Percentiles rank a stretch among this genome's conserved stretches.
Conservation (phyloP, 1,139 yeast genomes). For the Saccharomycopsis hybrid region DNA sequence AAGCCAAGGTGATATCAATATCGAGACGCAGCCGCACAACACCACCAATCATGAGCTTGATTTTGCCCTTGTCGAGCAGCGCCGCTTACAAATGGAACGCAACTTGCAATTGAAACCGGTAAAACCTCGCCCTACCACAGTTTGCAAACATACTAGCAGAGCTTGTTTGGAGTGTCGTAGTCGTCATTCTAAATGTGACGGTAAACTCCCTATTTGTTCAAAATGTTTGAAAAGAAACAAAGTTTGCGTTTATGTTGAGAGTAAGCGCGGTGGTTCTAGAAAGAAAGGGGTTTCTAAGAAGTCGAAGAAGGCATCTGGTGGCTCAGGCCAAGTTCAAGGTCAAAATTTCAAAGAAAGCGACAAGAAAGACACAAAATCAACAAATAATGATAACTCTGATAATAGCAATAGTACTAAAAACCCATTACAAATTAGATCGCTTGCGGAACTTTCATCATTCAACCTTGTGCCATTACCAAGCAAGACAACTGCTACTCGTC, state of each 20-base stretch:
- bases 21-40: too few relatives aligned
- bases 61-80: background rate
- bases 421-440: background rate
- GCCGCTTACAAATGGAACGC: constrained; percentile 2
- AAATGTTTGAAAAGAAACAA: constrained; percentile 33
- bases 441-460: background rate
- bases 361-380: too few relatives aligned
- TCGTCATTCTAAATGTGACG: constrained; percentile 44
- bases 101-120: constrained; percentile 9
- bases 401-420: too few relatives aligned
- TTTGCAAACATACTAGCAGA: constrained; percentile 34
- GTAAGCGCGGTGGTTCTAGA: constrained; percentile 46
- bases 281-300: constrained; percentile 37
- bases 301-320: background rate
- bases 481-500: too few relatives aligned
- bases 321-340: background rate
- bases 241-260: constrained; percentile 40
- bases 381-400: background rate
- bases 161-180: constrained; percentile 47
- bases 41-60: too few relatives aligned
- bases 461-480: background rate
- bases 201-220: constrained; percentile 38
- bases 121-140: constrained; percentile 22
- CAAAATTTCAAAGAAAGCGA: too few relatives aligned
- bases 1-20: too few relatives aligned